Base-by-base conservation (phyloP, 139 green algal genomes). In the Closterium sp. region DNA sequence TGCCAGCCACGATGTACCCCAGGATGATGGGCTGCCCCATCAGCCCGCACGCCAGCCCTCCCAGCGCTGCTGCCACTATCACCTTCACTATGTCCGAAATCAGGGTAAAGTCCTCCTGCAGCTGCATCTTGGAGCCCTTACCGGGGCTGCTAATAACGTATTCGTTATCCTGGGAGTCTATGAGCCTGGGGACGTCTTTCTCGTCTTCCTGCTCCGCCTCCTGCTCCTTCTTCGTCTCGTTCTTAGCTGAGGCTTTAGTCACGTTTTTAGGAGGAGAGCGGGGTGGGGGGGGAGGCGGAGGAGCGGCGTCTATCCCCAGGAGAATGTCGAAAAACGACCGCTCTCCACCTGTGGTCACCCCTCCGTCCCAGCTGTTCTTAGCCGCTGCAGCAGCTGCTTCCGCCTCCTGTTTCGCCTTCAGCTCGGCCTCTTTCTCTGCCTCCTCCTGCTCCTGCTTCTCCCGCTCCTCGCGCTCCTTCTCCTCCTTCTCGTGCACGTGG, bases 101-200 rank as follows among this genome's bases (percentile, higher is more conserved):
- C 3, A 99, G 94, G 85, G 96, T 95, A 0, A 96, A 95, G 93
- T 99, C 97, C 91, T 99, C 92, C 1, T 97, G 98, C 31, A 99
- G 92, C 1, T 97, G 96, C 87, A 97, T 95, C 0, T 96, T 91
- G 4, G 92, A 93, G 83, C 87, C 96, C 93, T 97, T 98, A 16
- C 88, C 55, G 21, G 98, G 96, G 69, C 96, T 97, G 30, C 98
- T 99, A 34, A 99, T 96, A n/a, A 99, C 97, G 90, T 98, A 99
- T 89, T 98, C 98, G 91, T 99, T 99, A 95, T 99, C 97, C 34
- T 99, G 94, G 0, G 95, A 96, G 93, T 99, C 98, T 84, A 99
- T 98, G 81, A 99, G 98, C 9, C 98, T 92, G 55, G 98, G 97
- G 19, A 99, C 97, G 38, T 97, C 97, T 3, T 96, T 84, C 8